Conservation (phyloP, 2,329 filamentous ascomycete genomes). For the Blumeria graminis region DNA sequence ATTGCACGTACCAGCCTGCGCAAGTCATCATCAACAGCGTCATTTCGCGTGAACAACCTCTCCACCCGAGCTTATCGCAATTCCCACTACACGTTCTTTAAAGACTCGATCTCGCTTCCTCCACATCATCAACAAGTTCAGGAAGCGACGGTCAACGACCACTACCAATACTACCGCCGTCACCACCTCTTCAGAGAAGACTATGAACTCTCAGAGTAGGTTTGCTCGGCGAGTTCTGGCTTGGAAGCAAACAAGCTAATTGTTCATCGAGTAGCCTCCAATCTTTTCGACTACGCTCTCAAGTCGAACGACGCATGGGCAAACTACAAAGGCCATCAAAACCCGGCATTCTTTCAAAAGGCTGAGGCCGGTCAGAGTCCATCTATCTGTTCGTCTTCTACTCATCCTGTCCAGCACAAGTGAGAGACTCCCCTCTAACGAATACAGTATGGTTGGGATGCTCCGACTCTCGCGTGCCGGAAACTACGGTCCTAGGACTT, state of each 20-base stretch:
- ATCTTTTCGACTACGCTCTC: conserved; percentile 31
- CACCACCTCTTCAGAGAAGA: too few relatives aligned
- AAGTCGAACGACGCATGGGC: conserved; percentile 50
- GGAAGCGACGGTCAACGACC: too few relatives aligned
- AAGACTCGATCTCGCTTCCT: too few relatives aligned
- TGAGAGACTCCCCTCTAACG: not conserved
- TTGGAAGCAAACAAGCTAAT: not conserved
- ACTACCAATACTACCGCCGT: too few relatives aligned
- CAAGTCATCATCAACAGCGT: too few relatives aligned
- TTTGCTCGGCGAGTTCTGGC: too few relatives aligned
- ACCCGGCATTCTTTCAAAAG: conserved; percentile 46
- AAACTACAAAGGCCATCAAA: conserved; percentile 33
- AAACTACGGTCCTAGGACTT: conserved; percentile 56
- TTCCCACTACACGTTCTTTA: too few relatives aligned
- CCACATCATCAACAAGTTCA: too few relatives aligned
- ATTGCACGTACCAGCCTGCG: too few relatives aligned
- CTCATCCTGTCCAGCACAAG: conserved; percentile 15
- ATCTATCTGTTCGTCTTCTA: conserved; percentile 28
- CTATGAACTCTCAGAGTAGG: too few relatives aligned
- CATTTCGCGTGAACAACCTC: too few relatives aligned
- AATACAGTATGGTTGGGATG: conserved; percentile 57
- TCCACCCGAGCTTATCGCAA: too few relatives aligned
- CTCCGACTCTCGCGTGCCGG: conserved; percentile 64
- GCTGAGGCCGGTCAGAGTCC: conserved; percentile 43
- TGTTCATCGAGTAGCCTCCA: conserved; percentile 2